Evolutionary conservation across 1,284 basidiomycete species (phyloP).

Genomic region (Fistulinella staudtii): DNA sequence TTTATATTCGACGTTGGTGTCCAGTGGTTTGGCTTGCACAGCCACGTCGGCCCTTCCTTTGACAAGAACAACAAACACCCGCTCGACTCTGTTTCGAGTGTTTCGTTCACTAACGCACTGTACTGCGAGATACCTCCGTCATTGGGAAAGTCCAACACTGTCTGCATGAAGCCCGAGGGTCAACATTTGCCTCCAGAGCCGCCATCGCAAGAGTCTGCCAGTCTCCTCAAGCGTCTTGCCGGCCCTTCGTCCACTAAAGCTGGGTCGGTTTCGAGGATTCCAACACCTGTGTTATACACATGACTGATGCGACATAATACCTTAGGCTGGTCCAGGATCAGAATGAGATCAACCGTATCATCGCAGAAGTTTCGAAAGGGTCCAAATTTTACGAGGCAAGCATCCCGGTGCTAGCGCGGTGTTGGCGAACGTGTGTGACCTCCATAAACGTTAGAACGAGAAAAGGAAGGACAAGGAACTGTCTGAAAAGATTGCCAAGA

Average conservation of each 20-base stretch:
- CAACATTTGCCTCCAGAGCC: slow-evolving; percentile 24
- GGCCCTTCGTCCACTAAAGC: slow-evolving; percentile 77
- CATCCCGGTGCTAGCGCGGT: not conserved
- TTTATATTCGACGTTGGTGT: too few species aligned
- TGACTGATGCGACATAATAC: slow-evolving; percentile 12
- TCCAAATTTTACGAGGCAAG: slow-evolving; percentile 79
- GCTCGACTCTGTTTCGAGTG: too few species aligned
- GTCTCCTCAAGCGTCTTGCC: slow-evolving; percentile 68
- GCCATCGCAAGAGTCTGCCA: slow-evolving; percentile 58
- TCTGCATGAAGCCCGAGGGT: slow-evolving; percentile 20
- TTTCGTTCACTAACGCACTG: too few species aligned
- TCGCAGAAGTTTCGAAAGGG: slow-evolving; percentile 78
- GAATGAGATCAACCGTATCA: slow-evolving; percentile 73
- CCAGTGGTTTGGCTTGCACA: too few species aligned
- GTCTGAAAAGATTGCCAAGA: slow-evolving; percentile 64
- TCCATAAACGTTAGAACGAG: slow-evolving; percentile 57
- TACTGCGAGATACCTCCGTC: too few species aligned
- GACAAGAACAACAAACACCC: too few species aligned
- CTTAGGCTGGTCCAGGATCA: slow-evolving; percentile 71
- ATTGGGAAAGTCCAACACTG: too few species aligned
- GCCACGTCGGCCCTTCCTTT: too few species aligned
- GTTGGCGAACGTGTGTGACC: slow-evolving; percentile 7
- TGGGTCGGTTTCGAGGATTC: slow-evolving; percentile 44
- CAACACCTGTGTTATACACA: not conserved
- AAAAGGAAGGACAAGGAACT: slow-evolving; percentile 79